These are phyloP conservation scores for Globisporangium cystogenes DNA, from an alignment of 352 stramenopile genomes.

Conservation along the genomic window DNA sequence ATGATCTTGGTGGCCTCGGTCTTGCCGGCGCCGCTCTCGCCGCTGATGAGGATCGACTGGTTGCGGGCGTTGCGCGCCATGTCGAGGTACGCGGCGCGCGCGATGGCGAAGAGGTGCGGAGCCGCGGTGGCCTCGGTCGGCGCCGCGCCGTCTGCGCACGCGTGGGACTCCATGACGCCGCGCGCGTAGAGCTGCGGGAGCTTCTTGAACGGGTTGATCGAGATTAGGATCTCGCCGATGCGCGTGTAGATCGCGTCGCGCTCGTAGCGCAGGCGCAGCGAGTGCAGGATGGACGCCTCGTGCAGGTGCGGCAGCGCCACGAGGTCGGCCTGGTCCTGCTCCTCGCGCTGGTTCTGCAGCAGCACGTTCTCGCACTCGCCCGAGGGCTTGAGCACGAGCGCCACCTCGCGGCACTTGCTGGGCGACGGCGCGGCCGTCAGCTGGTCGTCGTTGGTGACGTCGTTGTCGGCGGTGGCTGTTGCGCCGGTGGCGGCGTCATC, in stretches of 20 bases:
- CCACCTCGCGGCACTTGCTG: constrained; percentile 23
- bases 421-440: constrained; percentile 6
- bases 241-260: constrained; percentile 84
- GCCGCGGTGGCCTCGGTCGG: constrained; percentile 6
- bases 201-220: constrained; percentile 82
- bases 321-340: constrained; percentile 71
- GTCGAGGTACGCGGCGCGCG: constrained; percentile 61
- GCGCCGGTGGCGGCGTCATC: not conserved
- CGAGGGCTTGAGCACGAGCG: constrained; percentile 23
- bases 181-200: constrained; percentile 64
- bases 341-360: constrained; percentile 52
- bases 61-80: constrained; percentile 62
- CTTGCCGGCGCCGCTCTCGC: constrained; percentile 83
- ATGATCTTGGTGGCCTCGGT: constrained; percentile 90
- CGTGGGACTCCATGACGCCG: constrained; percentile 42
- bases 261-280: constrained; percentile 68
- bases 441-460: not conserved
- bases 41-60: constrained; percentile 84
- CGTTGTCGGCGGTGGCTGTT: not conserved
- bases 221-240: constrained; percentile 84
- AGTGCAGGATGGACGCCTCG: constrained; percentile 79
- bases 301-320: constrained; percentile 81
- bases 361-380: constrained; percentile 68
- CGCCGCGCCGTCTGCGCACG: constrained; percentile 20
- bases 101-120: constrained; percentile 78